Evolutionary conservation across 352 stramenopile species (phyloP).

Genomic region (Pythium oligandrum): DNA sequence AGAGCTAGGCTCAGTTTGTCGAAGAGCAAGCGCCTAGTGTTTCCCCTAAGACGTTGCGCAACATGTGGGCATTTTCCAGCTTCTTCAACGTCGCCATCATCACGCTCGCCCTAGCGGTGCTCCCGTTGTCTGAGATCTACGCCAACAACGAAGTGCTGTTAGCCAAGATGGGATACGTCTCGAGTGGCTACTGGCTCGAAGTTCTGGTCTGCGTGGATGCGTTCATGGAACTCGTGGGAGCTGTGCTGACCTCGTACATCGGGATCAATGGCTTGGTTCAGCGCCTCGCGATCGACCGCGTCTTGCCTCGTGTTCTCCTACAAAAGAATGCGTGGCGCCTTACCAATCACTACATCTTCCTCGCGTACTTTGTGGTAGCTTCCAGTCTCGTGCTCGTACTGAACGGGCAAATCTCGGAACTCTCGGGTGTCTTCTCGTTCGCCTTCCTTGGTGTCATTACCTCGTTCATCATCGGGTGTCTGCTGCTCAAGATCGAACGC

Average conservation of each 20-base stretch:
- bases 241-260: slow-evolving; percentile 68
- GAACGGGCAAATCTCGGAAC: slow-evolving; percentile 63
- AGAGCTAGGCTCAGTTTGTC: slow-evolving; percentile 80
- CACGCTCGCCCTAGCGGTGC: slow-evolving; percentile 54
- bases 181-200: slow-evolving; percentile 23
- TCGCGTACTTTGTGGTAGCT: slow-evolving; percentile 63
- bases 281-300: slow-evolving; percentile 77
- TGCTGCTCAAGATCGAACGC: slow-evolving; percentile 82
- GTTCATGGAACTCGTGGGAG: slow-evolving; percentile 70
- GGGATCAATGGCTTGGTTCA: slow-evolving; percentile 60
- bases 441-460: slow-evolving; percentile 83
- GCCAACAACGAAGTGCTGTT: slow-evolving; percentile 57
- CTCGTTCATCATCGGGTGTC: slow-evolving; percentile 75
- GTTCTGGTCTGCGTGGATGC: slow-evolving; percentile 50
- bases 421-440: slow-evolving; percentile 86
- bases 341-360: slow-evolving; percentile 81
- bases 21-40: slow-evolving; percentile 75
- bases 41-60: slow-evolving; percentile 77
- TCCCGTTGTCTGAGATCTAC: slow-evolving; percentile 56
- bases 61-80: slow-evolving; percentile 73
- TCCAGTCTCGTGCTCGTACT: slow-evolving; percentile 73
- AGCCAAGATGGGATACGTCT: slow-evolving; percentile 47
- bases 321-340: slow-evolving; percentile 53
- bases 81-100: slow-evolving; percentile 79
- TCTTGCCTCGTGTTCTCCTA: slow-evolving; percentile 52